These are phyloP conservation scores for Calonectria pseudoturangicola DNA, from an alignment of 2,329 filamentous ascomycete species.

Conservation along the genomic window DNA sequence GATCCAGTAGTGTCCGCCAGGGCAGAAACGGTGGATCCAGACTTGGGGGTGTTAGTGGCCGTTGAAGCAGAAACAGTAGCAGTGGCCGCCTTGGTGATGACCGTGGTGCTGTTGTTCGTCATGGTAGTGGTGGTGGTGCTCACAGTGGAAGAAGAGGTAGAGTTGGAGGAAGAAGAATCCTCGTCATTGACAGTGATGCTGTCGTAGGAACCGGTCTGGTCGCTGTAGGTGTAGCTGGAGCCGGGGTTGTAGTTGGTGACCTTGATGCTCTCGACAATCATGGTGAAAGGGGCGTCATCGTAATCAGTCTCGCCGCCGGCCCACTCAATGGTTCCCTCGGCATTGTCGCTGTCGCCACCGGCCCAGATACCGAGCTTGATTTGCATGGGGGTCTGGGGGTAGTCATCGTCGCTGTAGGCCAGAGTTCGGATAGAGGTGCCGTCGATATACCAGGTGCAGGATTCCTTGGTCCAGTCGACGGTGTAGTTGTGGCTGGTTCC, in stretches of 20 bases:
- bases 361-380: constrained; percentile 81
- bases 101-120: constrained; percentile 13
- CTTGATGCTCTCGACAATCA: constrained; percentile 72
- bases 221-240: constrained; percentile 66
- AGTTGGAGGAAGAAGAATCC: constrained; percentile 14
- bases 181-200: constrained; percentile 67
- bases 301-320: constrained; percentile 76
- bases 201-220: constrained; percentile 67
- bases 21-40: neutral
- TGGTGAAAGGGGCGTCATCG: constrained; percentile 68
- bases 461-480: constrained; percentile 79
- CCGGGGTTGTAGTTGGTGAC: constrained; percentile 71
- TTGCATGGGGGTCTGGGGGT: constrained; percentile 83
- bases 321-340: constrained; percentile 82
- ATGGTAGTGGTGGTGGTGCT: constrained; percentile 16
- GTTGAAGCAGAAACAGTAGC: neutral
- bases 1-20: constrained; percentile 12
- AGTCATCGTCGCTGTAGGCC: constrained; percentile 72
- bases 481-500: constrained; percentile 78
- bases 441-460: constrained; percentile 79
- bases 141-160: constrained; percentile 14
- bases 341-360: constrained; percentile 72
- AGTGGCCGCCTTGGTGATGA: neutral
- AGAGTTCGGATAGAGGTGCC: constrained; percentile 76
- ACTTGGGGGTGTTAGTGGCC: constrained; percentile 15